Evolutionary conservation across 2,329 filamentous ascomycete genomes (phyloP).

Genomic region (Claviceps cyperi): DNA sequence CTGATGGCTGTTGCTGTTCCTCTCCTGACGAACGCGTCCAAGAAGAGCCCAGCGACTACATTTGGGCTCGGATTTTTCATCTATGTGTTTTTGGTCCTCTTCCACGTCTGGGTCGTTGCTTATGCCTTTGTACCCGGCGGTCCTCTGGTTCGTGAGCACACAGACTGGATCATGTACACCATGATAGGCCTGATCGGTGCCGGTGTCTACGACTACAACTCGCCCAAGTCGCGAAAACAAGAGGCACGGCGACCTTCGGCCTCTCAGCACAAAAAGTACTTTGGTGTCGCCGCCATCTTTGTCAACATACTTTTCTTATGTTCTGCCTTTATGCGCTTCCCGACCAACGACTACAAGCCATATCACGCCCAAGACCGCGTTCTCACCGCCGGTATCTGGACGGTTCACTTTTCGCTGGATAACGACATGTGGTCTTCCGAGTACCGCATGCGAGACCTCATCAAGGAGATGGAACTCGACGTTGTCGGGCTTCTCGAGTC

Average conservation of each 20-base stretch:
- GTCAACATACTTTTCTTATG: conserved; percentile 70
- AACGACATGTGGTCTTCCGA: conserved; percentile 99
- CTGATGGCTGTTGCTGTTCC: conserved; percentile 66
- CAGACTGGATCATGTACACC: conserved; percentile 84
- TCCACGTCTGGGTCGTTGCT: conserved; percentile 96
- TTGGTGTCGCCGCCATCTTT: conserved; percentile 44
- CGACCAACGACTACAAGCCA: conserved; percentile 77
- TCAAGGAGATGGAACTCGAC: conserved; percentile 92
- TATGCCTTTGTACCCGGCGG: conserved; percentile 97
- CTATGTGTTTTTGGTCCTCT: conserved; percentile 91
- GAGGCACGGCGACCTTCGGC: conserved; percentile 15
- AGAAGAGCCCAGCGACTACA: conserved; percentile 59
- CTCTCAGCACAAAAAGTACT: conserved; percentile 36
- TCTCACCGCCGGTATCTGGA: conserved; percentile 94
- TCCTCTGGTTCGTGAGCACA: conserved; percentile 80
- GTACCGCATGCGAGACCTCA: conserved; percentile 77
- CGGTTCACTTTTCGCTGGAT: conserved; percentile 92
- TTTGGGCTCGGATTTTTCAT: conserved; percentile 83
- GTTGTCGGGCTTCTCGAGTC: conserved; percentile 89
- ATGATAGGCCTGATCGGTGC: conserved; percentile 76
- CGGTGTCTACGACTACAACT: conserved; percentile 62
- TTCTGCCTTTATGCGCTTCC: conserved; percentile 80
- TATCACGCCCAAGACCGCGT: conserved; percentile 80
- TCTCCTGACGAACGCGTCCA: conserved; percentile 61
- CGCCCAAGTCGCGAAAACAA: conserved; percentile 30